Evolutionary conservation across 2,329 filamentous ascomycete genomes (phyloP).

Genomic region (Mycosphaerelloides madeirae): DNA sequence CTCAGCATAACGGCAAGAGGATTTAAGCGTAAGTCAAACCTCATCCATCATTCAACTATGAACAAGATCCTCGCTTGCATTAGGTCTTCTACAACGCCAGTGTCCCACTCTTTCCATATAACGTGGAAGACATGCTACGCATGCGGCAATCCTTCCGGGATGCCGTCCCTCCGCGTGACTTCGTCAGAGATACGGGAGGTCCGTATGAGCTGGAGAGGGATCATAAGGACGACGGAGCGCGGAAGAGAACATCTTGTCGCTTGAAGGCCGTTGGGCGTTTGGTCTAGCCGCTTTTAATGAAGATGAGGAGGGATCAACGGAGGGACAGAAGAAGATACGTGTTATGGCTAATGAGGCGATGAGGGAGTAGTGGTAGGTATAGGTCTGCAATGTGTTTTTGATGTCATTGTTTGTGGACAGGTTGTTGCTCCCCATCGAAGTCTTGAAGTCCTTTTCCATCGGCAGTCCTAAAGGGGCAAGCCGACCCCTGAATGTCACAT

Average conservation of each 20-base stretch:
- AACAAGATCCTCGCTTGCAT: neutral
- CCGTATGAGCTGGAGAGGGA: conserved; percentile 6
- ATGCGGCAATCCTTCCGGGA: conserved; percentile 8
- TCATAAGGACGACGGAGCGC: conserved; percentile 6
- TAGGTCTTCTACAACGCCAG: conserved; percentile 13
- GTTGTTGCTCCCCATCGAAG: too few species aligned
- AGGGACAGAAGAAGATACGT: conserved; percentile 4
- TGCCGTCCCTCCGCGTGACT: conserved; percentile 3
- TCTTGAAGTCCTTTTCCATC: too few species aligned
- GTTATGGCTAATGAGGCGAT: conserved; percentile 9
- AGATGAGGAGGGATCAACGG: conserved; percentile 3
- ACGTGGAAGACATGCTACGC: conserved; percentile 7
- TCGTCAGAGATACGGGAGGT: conserved; percentile 2
- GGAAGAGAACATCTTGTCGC: conserved; percentile 8
- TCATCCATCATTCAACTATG: neutral
- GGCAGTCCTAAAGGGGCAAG: too few species aligned
- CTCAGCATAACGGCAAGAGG: conserved; percentile 6
- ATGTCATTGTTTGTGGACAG: too few species aligned
- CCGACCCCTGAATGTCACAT: too few species aligned
- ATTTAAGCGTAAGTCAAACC: too few species aligned
- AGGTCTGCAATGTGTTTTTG: too few species aligned
- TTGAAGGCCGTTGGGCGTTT: conserved; percentile 6
- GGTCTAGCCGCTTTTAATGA: conserved; percentile 7
- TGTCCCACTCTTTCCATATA: conserved; percentile 8
- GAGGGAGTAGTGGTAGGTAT: too few species aligned